Evolutionary conservation across 2,329 filamentous ascomycete genomes (phyloP).

Genomic region (Talaromyces sp.): DNA sequence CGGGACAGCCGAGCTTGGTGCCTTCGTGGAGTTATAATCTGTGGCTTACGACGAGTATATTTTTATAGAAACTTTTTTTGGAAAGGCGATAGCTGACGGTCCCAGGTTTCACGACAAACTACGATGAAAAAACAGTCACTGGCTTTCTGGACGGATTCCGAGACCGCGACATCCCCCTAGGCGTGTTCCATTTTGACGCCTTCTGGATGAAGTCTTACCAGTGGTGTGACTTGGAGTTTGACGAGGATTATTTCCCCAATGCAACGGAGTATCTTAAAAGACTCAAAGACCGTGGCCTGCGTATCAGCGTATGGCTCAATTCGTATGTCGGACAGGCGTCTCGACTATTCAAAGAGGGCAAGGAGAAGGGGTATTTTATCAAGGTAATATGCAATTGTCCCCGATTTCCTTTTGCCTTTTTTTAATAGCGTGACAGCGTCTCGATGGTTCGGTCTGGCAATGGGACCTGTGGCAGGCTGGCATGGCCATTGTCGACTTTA

Average conservation of each 20-base stretch:
- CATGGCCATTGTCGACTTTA: constrained; percentile 71
- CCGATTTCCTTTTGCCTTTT: neutral
- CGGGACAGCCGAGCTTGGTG: constrained; percentile 60
- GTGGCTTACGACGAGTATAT: constrained; percentile 62
- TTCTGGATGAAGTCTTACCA: constrained; percentile 74
- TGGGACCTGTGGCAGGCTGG: constrained; percentile 75
- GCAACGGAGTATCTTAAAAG: constrained; percentile 60
- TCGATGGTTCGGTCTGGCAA: constrained; percentile 67
- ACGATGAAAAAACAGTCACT: constrained; percentile 65
- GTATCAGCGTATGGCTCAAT: constrained; percentile 73
- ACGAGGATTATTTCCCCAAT: constrained; percentile 64
- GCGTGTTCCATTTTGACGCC: constrained; percentile 72
- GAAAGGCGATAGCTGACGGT: neutral
- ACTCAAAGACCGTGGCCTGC: constrained; percentile 60
- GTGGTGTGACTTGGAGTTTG: constrained; percentile 73
- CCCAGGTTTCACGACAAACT: constrained; percentile 61
- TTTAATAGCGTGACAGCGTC: constrained; percentile 38
- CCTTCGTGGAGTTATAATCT: constrained; percentile 72
- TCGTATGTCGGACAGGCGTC: constrained; percentile 69
- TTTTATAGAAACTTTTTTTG: neutral
- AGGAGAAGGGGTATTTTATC: constrained; percentile 62
- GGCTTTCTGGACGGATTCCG: constrained; percentile 66
- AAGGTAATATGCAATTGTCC: constrained; percentile 34
- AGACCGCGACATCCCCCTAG: constrained; percentile 59
- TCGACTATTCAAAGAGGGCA: constrained; percentile 59